These are phyloP conservation scores for Amyloporia xantha DNA, from an alignment of 768 basidiomycete genomes.

Conservation along the genomic window DNA sequence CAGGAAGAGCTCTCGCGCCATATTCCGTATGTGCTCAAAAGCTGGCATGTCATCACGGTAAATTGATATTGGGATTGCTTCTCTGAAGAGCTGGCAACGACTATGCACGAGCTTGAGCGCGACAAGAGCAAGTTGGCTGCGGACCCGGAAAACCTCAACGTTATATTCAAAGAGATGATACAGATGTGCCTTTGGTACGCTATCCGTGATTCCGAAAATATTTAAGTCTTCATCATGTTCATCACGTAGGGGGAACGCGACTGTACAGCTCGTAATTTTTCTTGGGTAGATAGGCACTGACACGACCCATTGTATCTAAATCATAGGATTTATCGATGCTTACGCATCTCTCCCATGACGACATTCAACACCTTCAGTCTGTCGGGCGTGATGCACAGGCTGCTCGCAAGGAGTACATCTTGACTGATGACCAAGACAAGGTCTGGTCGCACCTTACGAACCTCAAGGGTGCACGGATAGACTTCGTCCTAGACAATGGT, in stretches of 20 bases:
- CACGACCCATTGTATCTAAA: too few relatives aligned
- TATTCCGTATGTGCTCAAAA: slow-evolving; percentile 52
- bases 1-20: slow-evolving; percentile 67
- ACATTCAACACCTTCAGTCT: slow-evolving; percentile 77
- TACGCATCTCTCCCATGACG: slow-evolving; percentile 75
- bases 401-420: slow-evolving; percentile 70
- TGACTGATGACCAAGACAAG: slow-evolving; percentile 72
- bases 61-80: not conserved
- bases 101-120: slow-evolving; percentile 57
- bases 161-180: slow-evolving; percentile 78
- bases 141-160: slow-evolving; percentile 47
- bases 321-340: slow-evolving; percentile 87
- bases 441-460: slow-evolving; percentile 69
- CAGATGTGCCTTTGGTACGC: slow-evolving; percentile 83
- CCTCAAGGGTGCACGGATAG: slow-evolving; percentile 44
- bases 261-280: slow-evolving; percentile 49
- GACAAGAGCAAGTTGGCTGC: slow-evolving; percentile 38
- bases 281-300: too few relatives aligned
- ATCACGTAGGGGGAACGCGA: slow-evolving; percentile 81
- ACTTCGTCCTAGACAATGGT: slow-evolving; percentile 94
- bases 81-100: slow-evolving; percentile 64
- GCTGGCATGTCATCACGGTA: not conserved
- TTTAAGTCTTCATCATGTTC: not conserved
- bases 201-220: not conserved
- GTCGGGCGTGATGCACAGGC: slow-evolving; percentile 78